Evolutionary conservation across 306 rosid species (phyloP).

Genomic region (Luffa acutangula): DNA sequence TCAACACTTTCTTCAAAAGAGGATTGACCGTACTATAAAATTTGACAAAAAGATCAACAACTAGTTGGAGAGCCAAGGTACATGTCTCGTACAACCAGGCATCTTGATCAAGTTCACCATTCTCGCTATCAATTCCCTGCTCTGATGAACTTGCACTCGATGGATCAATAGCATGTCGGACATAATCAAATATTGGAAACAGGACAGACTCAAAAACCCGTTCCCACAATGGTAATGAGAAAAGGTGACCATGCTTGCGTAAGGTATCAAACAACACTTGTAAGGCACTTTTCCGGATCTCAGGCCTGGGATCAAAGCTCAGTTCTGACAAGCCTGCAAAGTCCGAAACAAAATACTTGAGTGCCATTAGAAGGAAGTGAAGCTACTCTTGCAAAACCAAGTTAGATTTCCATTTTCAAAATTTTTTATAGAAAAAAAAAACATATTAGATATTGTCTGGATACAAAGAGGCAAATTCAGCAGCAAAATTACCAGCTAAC

Average conservation of each 20-base stretch:
- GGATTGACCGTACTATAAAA: constrained; percentile 85
- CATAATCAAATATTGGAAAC: constrained; percentile 93
- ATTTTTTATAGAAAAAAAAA: not conserved
- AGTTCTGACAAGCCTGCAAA: constrained; percentile 94
- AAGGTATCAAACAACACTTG: constrained; percentile 85
- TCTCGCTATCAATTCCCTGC: constrained; percentile 38
- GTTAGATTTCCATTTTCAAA: not conserved
- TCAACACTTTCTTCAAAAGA: constrained; percentile 79
- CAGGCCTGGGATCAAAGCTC: constrained; percentile 97
- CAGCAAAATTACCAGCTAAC: constrained; percentile 62
- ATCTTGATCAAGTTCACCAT: constrained; percentile 81
- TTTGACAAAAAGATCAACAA: constrained; percentile 92
- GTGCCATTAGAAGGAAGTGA: not conserved
- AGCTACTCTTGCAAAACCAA: not conserved
- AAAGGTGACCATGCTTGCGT: constrained; percentile 96
- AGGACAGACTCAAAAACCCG: constrained; percentile 86
- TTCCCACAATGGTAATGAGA: constrained; percentile 90
- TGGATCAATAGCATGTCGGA: constrained; percentile 95
- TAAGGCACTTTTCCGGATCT: constrained; percentile 88
- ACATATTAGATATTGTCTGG: not conserved
- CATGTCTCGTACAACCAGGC: constrained; percentile 98
- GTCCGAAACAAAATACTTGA: constrained; percentile 6
- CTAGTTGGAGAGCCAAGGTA: constrained; percentile 97
- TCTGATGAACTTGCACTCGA: constrained; percentile 49
- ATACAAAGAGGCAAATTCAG: constrained; percentile 12